Percentiles rank a stretch among this genome's conserved stretches.
phyloP scores from a whole-genome alignment of 768 basidiomycete genomes.

The Mycena pura region DNA sequence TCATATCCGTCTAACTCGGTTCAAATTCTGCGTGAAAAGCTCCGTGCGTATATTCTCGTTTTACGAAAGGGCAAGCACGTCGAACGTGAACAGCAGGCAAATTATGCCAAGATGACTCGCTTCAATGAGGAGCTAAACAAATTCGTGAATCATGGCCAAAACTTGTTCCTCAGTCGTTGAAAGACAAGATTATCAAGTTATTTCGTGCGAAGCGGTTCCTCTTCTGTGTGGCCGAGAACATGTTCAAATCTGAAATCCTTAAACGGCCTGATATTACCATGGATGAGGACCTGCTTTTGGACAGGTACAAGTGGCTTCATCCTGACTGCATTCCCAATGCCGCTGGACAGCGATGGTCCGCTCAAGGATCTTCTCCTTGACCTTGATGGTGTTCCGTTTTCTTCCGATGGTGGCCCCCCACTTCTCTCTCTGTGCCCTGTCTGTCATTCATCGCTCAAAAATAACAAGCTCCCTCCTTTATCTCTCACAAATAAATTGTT shows the following conservation, averaged over 20 bases:
- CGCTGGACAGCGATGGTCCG: too few species aligned
- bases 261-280: neutral
- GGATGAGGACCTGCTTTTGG: neutral
- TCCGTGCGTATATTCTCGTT: neutral
- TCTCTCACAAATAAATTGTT: too few species aligned
- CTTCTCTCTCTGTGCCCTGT: too few species aligned
- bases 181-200: slow-evolving; percentile 1
- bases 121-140: neutral
- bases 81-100: neutral
- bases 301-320: slow-evolving; percentile 3
- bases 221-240: neutral
- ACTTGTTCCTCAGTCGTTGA: neutral
- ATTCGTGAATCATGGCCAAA: slow-evolving; percentile 2
- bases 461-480: too few species aligned
- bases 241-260: neutral
- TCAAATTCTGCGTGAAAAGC: too few species aligned
- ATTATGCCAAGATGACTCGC: neutral
- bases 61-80: neutral
- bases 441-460: too few species aligned
- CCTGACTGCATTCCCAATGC: too few species aligned
- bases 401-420: too few species aligned
- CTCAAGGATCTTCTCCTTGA: too few species aligned
- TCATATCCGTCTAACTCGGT: too few species aligned
- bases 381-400: too few species aligned
- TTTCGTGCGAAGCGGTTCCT: neutral